A percentile compares a stretch with the other conserved stretches of the same genome.
Conservation (phyloP, 176 grass and related monocot genomes). For the maize (Zea mays) region Zm-B73-REFERENCE-NAM-5.0 NC_050097.1:46101501-46102000, state of each 20-base stretch:
- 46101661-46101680: no score
- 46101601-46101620: no score
- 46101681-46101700: no score
- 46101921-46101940: not conserved
- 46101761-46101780: slow-evolving; percentile 84
- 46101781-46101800: slow-evolving; percentile 48
- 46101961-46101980: not conserved
- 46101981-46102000: not conserved
- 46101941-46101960: not conserved
- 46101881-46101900: slow-evolving; percentile 65
- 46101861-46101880: slow-evolving; percentile 79
- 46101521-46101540: no score
- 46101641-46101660: no score
- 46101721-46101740: slow-evolving; percentile 31
- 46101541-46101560: no score
- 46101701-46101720: not conserved
- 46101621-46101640: no score
- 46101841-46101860: slow-evolving; percentile 87
- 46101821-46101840: slow-evolving; percentile 93
- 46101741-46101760: slow-evolving; percentile 11
- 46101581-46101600: no score
- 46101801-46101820: slow-evolving; percentile 28
- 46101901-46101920: slow-evolving; percentile 30
- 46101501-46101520: no score
- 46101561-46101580: no score